Conservation (phyloP, 176 grass and related monocot genomes). For the Alopecurus myosuroides region DNA sequence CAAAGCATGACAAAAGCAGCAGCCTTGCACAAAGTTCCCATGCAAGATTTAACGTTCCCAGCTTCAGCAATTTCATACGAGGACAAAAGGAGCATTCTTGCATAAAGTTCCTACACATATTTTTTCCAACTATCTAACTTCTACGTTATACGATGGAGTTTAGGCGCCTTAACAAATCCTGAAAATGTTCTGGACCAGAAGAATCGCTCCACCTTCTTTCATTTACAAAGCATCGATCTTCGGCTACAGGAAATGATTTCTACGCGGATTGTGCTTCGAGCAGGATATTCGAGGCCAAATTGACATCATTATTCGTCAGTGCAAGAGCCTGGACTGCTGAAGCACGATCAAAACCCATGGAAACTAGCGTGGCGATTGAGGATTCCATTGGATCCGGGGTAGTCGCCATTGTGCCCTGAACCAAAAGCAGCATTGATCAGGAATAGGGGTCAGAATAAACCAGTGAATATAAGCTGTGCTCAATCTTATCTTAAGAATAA, state of each 20-base stretch:
- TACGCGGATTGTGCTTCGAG: slow-evolving; percentile 69
- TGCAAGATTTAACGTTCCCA: neutral
- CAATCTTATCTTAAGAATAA: neutral
- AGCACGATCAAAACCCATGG: slow-evolving; percentile 83
- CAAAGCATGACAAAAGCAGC: neutral
- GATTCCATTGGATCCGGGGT: slow-evolving; percentile 36
- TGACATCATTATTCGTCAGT: slow-evolving; percentile 64
- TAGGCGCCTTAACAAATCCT: neutral
- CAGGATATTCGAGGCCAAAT: slow-evolving; percentile 73
- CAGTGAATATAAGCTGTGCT: neutral
- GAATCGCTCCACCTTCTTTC: neutral
- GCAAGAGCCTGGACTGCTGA: slow-evolving; percentile 69
- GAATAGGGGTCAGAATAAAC: neutral
- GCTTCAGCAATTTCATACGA: neutral
- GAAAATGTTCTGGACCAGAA: neutral
- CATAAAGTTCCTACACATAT: neutral
- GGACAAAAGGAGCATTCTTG: neutral
- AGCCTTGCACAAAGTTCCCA: neutral
- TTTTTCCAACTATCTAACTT: neutral
- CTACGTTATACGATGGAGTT: neutral
- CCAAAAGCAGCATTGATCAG: neutral
- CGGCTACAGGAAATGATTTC: neutral
- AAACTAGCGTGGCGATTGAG: slow-evolving; percentile 52
- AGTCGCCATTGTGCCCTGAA: slow-evolving; percentile 8
- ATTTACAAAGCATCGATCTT: slow-evolving; percentile 6